Conservation (phyloP, 179 eudicot genomes). For the Heliamphora pulchella region DNA sequence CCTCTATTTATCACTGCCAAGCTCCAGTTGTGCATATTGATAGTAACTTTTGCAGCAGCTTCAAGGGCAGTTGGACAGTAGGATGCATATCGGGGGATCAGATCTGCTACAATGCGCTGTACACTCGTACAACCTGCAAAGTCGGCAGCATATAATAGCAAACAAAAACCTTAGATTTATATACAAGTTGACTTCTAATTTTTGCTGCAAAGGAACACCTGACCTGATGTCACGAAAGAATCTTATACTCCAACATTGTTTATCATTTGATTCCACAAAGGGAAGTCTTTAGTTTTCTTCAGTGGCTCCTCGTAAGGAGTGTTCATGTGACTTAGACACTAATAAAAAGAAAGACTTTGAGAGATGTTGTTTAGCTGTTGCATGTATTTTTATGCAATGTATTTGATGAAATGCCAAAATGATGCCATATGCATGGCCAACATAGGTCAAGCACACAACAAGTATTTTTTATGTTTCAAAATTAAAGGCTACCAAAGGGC, state of each 20-base stretch:
- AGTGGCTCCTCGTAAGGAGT: too few species aligned
- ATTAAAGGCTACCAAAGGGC: background rate
- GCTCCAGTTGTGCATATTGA: slow-evolving; percentile 80
- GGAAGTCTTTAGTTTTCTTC: background rate
- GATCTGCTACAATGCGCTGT: slow-evolving; percentile 69
- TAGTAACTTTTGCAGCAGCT: slow-evolving; percentile 77
- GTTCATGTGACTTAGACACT: too few species aligned
- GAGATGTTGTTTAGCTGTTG: too few species aligned
- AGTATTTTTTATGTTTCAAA: background rate
- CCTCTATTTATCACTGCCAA: slow-evolving; percentile 49
- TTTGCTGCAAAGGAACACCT: background rate
- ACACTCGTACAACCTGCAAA: slow-evolving; percentile 74
- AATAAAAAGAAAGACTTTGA: too few species aligned
- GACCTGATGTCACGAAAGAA: background rate
- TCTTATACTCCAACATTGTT: background rate
- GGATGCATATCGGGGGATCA: slow-evolving; percentile 72
- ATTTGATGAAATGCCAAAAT: background rate
- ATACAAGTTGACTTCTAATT: background rate
- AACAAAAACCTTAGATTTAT: background rate
- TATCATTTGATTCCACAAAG: background rate
- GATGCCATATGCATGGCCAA: background rate
- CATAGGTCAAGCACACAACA: background rate
- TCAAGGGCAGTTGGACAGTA: slow-evolving; percentile 94
- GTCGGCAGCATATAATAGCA: slow-evolving; percentile 9
- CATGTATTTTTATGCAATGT: too few species aligned